Conservation (phyloP, 306 rosid species). For the Prunus kanzakura region DNA sequence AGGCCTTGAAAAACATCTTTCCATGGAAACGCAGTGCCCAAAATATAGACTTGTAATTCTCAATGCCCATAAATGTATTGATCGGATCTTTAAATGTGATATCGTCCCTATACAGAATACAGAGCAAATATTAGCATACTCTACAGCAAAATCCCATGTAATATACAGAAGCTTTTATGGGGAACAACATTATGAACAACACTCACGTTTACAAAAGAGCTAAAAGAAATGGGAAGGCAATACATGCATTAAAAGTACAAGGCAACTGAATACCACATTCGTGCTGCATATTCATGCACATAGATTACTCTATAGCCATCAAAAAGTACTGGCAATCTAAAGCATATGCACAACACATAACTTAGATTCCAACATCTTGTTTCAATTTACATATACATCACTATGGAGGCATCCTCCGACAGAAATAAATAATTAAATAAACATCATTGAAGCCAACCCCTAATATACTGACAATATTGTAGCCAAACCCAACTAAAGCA, state of each 20-base stretch:
- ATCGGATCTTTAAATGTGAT: slow-evolving; percentile 83
- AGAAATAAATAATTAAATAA: too few relatives aligned
- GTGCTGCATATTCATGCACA: not conserved
- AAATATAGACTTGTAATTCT: slow-evolving; percentile 76
- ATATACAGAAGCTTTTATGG: not conserved
- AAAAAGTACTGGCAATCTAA: not conserved
- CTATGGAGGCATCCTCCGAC: not conserved
- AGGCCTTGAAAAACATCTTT: slow-evolving; percentile 64
- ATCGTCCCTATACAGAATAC: slow-evolving; percentile 60
- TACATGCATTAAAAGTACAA: not conserved
- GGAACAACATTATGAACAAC: not conserved
- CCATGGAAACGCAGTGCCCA: slow-evolving; percentile 85
- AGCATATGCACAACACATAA: not conserved
- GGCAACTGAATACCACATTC: not conserved
- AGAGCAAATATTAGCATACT: not conserved
- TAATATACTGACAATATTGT: not conserved
- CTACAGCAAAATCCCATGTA: not conserved
- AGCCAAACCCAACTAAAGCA: not conserved
- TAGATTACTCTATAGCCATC: not conserved
- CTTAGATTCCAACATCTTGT: not conserved
- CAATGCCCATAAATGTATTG: slow-evolving; percentile 71
- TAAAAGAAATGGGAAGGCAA: not conserved
- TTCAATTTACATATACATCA: not conserved
- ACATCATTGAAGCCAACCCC: not conserved
- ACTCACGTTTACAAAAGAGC: not conserved